Evolutionary conservation across 768 basidiomycete genomes (phyloP), one percentile per base, ranked within the genome.

Genomic region (Guyanaporus albipodus): DNA sequence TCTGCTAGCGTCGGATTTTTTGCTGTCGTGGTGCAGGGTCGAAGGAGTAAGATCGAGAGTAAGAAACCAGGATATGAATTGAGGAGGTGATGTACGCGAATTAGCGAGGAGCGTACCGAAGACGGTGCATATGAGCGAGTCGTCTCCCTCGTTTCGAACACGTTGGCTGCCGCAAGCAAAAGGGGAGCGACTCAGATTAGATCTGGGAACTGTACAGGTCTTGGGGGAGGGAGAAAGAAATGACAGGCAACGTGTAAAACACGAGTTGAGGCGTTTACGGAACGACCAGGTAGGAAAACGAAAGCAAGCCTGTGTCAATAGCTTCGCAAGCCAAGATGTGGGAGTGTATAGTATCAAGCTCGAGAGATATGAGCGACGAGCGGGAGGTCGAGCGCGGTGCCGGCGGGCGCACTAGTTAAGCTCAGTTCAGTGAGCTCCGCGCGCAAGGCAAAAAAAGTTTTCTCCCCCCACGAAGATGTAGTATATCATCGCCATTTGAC

Each of bases 241-340:
- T 67, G 63, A 70, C 64, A 68, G 72, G 70, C 75, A 86, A 85
- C 85, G 85, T 87, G 85, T 74, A 72, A 59, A 73, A 82, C 84
- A 85, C 84, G 85, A 82, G 82, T 78, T 64, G 66, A 62, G 35
- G 48, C 55, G 61, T 59, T 68, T 66, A 66, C 66, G 64, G 49
- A 61, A 64, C 48, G 31, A 40, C 32, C 54, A 36, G 37, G 42
- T 22, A 31, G 18, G 8, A 22, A 45, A 35, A 37, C 42, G 28
- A 28, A 35, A n/a, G n/a, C n/a, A n/a, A n/a, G n/a, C n/a, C n/a
- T n/a, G n/a, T n/a, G n/a, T n/a, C n/a, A n/a, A n/a, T n/a, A n/a
- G n/a, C 38, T 29, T 23, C 24, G 31, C 23, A 26, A 29, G 15
- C n/a, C 15, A 22, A 38, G 34, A 7, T 14, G n/a, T 7, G 32